Evolutionary conservation across 140 eudicot species (phyloP).

Genomic region (Erigeron philadelphicus): DNA sequence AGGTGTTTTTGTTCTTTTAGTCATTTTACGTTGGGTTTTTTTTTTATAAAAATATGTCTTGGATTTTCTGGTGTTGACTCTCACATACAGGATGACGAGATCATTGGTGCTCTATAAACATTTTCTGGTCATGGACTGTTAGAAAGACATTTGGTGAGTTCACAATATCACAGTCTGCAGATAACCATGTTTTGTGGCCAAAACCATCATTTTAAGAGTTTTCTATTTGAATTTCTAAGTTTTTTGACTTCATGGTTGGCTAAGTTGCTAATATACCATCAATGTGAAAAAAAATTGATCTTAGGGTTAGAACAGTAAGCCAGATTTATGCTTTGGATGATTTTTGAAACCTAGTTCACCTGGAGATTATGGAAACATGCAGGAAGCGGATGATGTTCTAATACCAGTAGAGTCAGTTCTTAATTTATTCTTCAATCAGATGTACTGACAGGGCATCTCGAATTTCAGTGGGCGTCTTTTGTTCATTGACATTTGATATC

Average conservation of each 20-base stretch:
- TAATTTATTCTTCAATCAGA: too few species aligned
- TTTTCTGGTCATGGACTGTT: not conserved
- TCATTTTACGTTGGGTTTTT: too few species aligned
- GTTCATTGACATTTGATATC: not conserved
- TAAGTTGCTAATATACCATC: not conserved
- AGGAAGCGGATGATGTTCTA: not conserved
- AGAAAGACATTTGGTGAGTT: not conserved
- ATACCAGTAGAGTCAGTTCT: not conserved
- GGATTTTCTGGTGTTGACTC: too few species aligned
- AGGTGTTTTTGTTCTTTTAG: too few species aligned
- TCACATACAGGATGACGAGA: too few species aligned
- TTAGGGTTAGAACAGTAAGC: not conserved
- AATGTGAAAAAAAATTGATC: not conserved
- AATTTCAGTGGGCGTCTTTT: too few species aligned
- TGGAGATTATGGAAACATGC: not conserved
- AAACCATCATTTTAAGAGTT: not conserved
- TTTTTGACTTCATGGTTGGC: too few species aligned
- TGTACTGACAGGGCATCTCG: too few species aligned
- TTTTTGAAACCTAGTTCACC: not conserved
- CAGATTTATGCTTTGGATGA: not conserved
- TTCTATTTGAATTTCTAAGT: not conserved
- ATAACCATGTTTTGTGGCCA: not conserved
- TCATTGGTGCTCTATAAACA: not conserved
- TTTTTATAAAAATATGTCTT: too few species aligned
- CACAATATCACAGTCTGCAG: not conserved